phyloP scores from a whole-genome alignment of 1,139 yeast species.

The Scheffersomyces parashehatae region DNA sequence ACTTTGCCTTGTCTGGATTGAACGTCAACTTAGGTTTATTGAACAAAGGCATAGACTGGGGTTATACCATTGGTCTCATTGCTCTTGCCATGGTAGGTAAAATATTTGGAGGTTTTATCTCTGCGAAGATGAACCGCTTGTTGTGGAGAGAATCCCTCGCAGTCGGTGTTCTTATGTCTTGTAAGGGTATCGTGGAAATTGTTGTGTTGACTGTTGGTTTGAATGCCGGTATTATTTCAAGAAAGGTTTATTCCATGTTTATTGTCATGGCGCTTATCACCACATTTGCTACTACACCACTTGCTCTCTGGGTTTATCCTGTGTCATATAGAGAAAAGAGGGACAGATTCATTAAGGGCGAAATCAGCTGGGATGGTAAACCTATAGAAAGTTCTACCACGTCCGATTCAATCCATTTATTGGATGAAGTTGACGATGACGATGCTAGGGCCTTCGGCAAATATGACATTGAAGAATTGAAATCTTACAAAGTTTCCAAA shows the following conservation, averaged over 20 bases:
- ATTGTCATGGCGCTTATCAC: slow-evolving; percentile 77
- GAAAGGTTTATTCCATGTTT: slow-evolving; percentile 73
- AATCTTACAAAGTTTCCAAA: slow-evolving; percentile 20
- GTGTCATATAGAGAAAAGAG: slow-evolving; percentile 57
- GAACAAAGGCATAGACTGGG: slow-evolving; percentile 72
- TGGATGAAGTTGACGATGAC: slow-evolving; percentile 3
- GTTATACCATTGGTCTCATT: slow-evolving; percentile 66
- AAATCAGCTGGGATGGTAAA: slow-evolving; percentile 41
- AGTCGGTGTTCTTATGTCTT: slow-evolving; percentile 82
- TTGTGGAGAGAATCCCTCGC: slow-evolving; percentile 72
- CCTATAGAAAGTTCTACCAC: slow-evolving; percentile 3
- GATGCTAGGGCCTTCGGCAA: slow-evolving; percentile 8
- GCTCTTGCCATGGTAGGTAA: slow-evolving; percentile 67
- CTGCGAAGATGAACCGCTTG: slow-evolving; percentile 61
- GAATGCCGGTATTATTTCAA: slow-evolving; percentile 63
- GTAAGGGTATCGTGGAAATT: slow-evolving; percentile 83
- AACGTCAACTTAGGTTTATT: slow-evolving; percentile 65
- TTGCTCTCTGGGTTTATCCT: slow-evolving; percentile 63
- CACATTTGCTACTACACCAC: slow-evolving; percentile 74
- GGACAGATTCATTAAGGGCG: slow-evolving; percentile 38
- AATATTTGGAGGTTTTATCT: slow-evolving; percentile 62
- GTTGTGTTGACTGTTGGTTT: slow-evolving; percentile 76
- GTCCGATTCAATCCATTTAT: slow-evolving; percentile 2
- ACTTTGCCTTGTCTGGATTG: slow-evolving; percentile 78
- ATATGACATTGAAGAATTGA: slow-evolving; percentile 16